Evolutionary conservation across 2,329 filamentous ascomycete genomes (phyloP).

Genomic region (Emydomyces testavorans): DNA sequence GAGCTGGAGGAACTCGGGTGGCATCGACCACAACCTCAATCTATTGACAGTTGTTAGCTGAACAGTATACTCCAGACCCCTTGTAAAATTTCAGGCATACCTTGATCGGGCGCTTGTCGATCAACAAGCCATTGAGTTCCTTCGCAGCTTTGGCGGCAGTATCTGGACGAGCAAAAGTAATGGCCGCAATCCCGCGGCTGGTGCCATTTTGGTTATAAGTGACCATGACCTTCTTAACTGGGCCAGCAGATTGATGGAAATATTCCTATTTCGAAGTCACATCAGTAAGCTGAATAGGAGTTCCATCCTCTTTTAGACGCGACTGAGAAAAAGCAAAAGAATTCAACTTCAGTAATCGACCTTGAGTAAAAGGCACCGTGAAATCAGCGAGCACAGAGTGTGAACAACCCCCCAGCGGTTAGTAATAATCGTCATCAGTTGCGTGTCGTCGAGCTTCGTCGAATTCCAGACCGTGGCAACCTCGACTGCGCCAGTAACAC

Average conservation of each 20-base stretch:
- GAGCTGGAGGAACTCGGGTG: constrained; percentile 54
- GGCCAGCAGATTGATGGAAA: constrained; percentile 74
- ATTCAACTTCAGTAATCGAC: constrained; percentile 13
- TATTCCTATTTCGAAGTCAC: constrained; percentile 68
- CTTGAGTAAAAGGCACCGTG: constrained; percentile 22
- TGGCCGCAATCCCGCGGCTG: constrained; percentile 84
- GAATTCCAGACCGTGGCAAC: not conserved
- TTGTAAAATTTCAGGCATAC: constrained; percentile 43
- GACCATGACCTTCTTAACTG: constrained; percentile 81
- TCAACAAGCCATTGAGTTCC: constrained; percentile 74
- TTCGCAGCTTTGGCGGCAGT: constrained; percentile 75
- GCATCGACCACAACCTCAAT: constrained; percentile 86
- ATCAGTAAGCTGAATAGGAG: constrained; percentile 32
- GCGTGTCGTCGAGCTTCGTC: too few species aligned
- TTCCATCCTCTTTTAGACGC: not conserved
- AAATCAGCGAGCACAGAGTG: constrained; percentile 53
- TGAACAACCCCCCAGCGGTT: constrained; percentile 31
- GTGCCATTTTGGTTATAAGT: constrained; percentile 86
- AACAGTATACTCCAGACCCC: constrained; percentile 19
- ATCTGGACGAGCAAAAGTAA: constrained; percentile 70
- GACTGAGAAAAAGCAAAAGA: constrained; percentile 17
- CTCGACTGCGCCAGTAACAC: too few species aligned
- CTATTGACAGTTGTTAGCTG: constrained; percentile 33
- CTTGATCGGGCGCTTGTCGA: constrained; percentile 86
- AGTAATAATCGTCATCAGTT: not conserved